Evolutionary conservation across 2,329 filamentous ascomycete genomes (phyloP).

Genomic region (Claviceps cyperi): DNA sequence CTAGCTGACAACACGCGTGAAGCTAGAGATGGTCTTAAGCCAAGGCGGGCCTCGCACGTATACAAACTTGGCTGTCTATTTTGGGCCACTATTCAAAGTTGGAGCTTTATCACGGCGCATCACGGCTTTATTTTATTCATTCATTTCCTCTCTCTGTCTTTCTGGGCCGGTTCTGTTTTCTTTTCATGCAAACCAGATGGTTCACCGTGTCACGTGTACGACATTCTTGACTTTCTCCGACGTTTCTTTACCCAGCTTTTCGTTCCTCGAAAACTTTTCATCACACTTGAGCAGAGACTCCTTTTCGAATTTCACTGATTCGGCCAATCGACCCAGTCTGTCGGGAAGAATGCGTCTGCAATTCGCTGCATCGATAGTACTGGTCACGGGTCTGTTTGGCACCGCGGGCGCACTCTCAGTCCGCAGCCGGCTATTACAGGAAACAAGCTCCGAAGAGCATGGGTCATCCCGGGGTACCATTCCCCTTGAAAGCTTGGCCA

Average conservation of each 20-base stretch:
- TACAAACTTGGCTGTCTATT: neutral
- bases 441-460: neutral
- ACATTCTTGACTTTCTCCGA: too few species aligned
- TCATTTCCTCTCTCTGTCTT: too few species aligned
- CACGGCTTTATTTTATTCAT: too few species aligned
- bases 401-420: neutral
- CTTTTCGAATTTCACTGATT: neutral
- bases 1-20: neutral
- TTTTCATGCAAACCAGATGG: too few species aligned
- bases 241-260: too few species aligned
- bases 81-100: neutral
- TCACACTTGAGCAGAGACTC: neutral
- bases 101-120: too few species aligned
- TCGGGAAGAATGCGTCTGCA: neutral
- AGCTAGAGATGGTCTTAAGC: neutral
- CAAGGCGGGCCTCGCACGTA: neutral
- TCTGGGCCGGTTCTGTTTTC: too few species aligned
- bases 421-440: constrained; percentile 1
- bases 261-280: too few species aligned
- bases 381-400: neutral
- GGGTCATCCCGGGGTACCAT: neutral
- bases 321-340: neutral
- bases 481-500: neutral
- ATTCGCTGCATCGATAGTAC: neutral
- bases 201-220: too few species aligned